phyloP scores from a whole-genome alignment of 1,139 yeast genomes.

The Debaryomyces sp. region DNA sequence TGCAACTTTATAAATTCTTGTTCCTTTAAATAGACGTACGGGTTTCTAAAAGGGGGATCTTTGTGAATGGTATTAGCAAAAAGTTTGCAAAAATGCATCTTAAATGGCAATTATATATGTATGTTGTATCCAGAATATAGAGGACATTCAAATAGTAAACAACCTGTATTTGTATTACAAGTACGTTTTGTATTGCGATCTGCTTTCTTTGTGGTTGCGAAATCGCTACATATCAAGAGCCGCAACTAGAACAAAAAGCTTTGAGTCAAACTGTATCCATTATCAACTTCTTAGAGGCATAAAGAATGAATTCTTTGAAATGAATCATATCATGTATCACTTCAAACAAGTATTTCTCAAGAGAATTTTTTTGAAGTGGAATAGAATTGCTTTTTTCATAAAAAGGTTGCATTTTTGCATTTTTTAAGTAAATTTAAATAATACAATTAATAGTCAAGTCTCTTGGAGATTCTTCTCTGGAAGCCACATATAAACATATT shows the following conservation, averaged over 20 bases:
- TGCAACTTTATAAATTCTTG: constrained; percentile 1
- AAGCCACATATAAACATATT: too few relatives aligned
- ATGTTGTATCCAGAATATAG: neutral
- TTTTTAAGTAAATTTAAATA: too few relatives aligned
- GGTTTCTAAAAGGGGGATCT: constrained; percentile 7
- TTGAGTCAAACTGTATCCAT: neutral
- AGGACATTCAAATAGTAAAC: neutral
- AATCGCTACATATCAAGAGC: neutral
- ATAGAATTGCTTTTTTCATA: too few relatives aligned
- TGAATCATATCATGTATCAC: too few relatives aligned
- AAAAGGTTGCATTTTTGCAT: too few relatives aligned
- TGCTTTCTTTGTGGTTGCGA: neutral
- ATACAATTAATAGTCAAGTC: too few relatives aligned
- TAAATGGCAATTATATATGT: neutral
- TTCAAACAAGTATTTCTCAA: too few relatives aligned
- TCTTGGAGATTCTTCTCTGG: too few relatives aligned
- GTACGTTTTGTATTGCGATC: neutral
- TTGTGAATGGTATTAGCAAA: neutral
- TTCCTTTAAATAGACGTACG: constrained; percentile 8
- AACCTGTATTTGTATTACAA: neutral
- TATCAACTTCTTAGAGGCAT: neutral
- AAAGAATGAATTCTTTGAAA: neutral
- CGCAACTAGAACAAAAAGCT: neutral
- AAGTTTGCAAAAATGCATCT: neutral
- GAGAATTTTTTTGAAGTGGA: too few relatives aligned